Base-by-base conservation (phyloP, 2,329 filamentous ascomycete species). In the Periconia sp. region DNA sequence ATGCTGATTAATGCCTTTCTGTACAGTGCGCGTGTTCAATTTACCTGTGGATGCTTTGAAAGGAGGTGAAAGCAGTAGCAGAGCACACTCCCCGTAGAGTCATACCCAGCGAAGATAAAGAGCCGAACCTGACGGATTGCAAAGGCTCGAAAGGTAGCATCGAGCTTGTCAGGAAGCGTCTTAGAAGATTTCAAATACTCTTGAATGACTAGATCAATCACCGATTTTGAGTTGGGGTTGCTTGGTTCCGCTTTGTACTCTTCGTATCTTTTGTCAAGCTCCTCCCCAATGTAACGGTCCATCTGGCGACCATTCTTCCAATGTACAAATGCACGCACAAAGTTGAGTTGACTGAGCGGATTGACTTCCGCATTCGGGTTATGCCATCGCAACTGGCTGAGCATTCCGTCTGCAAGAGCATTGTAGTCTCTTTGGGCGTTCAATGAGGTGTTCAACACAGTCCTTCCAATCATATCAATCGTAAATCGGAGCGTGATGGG, bases 101-200 rank as follows among this genome's bases (percentile, higher is more conserved):
- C 68, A 45, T 71, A 65, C 1, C 68, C 68, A 18, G 64, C 63
- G 47, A 72, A 65, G 15, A 72, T 51, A 53, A 72, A 72, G 5
- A 52, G 52, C 15, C 30, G 19, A 19, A 52, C 52, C 20, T 55
- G 49, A 17, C 49, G 49, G 20, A 52, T 49, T 27, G 52, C 52
- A 20, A 52, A 48, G 20, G 49, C 27, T 13, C 53, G 47, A 53
- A 73, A 72, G 3, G 49, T 51, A 10, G 56, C n/a, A 20, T 67
- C 60, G 14, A 61, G 51, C 14, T 52, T 59, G 2, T 45, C 41
- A 2, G 49, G 44, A 10, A 47, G 35, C n/a, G 35, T 9, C n/a
- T n/a, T n/a, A 3, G 50, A 47, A 1, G 20, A 31, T 33, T 31
- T 52, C 47, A 62, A 50, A 43, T 58, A 62, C 11, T 41, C 56